Conservation (phyloP, 345 rosid species). For the Pistacia integerrima region DNA sequence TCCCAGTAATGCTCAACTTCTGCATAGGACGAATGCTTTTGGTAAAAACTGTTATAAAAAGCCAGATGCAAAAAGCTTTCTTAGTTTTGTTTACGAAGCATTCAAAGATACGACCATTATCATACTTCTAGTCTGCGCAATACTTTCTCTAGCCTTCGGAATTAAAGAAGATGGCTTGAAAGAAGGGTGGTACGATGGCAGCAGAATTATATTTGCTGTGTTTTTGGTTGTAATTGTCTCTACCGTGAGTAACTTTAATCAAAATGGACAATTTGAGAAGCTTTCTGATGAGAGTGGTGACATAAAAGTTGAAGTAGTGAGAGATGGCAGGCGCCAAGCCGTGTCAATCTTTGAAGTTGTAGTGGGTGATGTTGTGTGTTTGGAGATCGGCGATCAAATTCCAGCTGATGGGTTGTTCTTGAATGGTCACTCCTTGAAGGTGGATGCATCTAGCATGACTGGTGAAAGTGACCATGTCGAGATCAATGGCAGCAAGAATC, state of each 20-base stretch:
- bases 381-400: slow-evolving; percentile 26
- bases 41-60: slow-evolving; percentile 11
- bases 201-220: slow-evolving; percentile 14
- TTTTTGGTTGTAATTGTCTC: slow-evolving; percentile 18
- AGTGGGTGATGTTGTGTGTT: slow-evolving; percentile 27
- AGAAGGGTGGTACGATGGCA: slow-evolving; percentile 11
- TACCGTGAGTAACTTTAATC: slow-evolving; percentile 7
- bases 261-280: slow-evolving; percentile 11
- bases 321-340: background rate
- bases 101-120: slow-evolving; percentile 11
- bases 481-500: background rate
- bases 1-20: slow-evolving; percentile 3
- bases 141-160: slow-evolving; percentile 17
- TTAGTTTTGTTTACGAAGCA: slow-evolving; percentile 17
- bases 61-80: slow-evolving; percentile 8
- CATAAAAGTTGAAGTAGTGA: slow-evolving; percentile 16
- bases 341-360: slow-evolving; percentile 21
- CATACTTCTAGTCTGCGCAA: slow-evolving; percentile 19
- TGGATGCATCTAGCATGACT: slow-evolving; percentile 17
- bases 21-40: background rate
- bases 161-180: slow-evolving; percentile 25
- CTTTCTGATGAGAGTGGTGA: background rate
- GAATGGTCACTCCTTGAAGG: background rate
- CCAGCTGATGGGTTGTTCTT: slow-evolving; percentile 29
- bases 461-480: slow-evolving; percentile 12